Conservation (phyloP, 208 protist species). For the Wallacemonas collosoma region DNA sequence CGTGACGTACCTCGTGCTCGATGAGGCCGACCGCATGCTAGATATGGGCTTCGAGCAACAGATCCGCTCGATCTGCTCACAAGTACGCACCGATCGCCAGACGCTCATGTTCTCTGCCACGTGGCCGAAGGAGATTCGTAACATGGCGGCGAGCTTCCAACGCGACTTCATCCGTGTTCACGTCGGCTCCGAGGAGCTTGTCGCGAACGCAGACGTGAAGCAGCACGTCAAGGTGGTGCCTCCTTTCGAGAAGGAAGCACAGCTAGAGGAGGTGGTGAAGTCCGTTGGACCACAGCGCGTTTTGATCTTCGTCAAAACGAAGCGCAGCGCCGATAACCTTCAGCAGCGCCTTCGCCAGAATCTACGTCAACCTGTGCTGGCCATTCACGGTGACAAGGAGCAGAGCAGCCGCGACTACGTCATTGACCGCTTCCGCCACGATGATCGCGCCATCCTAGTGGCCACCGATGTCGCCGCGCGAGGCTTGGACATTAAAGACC, state of each 20-base stretch:
- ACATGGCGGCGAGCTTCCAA: constrained; percentile 90
- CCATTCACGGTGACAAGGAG: constrained; percentile 93
- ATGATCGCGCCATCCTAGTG: constrained; percentile 73
- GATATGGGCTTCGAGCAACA: constrained; percentile 99
- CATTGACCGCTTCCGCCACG: constrained; percentile 78
- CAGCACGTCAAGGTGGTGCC: constrained; percentile 82
- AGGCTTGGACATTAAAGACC: constrained; percentile 97
- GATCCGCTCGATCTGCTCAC: constrained; percentile 95
- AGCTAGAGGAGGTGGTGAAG: constrained; percentile 75
- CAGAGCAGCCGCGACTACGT: constrained; percentile 93
- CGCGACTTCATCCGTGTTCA: constrained; percentile 91
- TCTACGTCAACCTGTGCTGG: constrained; percentile 58
- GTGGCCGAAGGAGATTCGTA: constrained; percentile 88
- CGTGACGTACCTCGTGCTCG: constrained; percentile 97
- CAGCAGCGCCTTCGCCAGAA: constrained; percentile 63
- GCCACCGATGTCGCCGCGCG: constrained; percentile 94
- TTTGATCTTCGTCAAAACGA: constrained; percentile 92
- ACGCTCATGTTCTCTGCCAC: constrained; percentile 98
- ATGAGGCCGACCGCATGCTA: constrained; percentile 99
- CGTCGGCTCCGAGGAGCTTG: constrained; percentile 90
- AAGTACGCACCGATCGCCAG: constrained; percentile 96
- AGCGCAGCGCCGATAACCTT: constrained; percentile 79
- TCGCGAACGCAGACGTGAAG: constrained; percentile 78
- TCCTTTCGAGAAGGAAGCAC: constrained; percentile 74
- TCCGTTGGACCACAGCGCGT: constrained; percentile 66